Percentiles rank a stretch among this genome's conserved stretches.
Conservation (phyloP, 2,329 filamentous ascomycete species). For the Triangularia verruculosa region DNA sequence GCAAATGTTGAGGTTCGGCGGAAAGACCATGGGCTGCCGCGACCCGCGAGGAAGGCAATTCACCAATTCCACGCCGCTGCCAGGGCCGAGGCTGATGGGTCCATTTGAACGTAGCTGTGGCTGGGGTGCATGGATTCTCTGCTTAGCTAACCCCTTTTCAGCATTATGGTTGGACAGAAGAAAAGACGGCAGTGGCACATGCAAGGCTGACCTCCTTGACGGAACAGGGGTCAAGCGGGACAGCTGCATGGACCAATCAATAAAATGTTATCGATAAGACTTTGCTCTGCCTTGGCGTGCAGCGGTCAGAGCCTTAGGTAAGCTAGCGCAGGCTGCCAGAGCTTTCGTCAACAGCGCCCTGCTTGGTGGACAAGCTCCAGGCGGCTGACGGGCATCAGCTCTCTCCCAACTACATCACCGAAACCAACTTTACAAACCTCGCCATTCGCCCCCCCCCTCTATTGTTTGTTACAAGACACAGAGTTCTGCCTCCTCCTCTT, state of each 20-base stretch:
- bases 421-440: conserved; percentile 9
- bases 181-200: background rate
- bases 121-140: background rate
- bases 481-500: background rate
- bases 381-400: conserved; percentile 12
- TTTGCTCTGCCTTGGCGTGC: background rate
- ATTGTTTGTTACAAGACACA: background rate
- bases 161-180: background rate
- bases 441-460: background rate
- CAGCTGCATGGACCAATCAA: background rate
- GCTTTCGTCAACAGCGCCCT: conserved; percentile 30
- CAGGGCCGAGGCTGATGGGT: background rate
- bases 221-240: background rate
- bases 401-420: conserved; percentile 1
- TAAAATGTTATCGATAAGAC: background rate
- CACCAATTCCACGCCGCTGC: background rate
- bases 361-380: conserved; percentile 18
- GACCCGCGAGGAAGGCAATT: background rate
- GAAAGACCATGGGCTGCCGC: background rate
- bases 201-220: background rate
- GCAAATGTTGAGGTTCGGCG: background rate
- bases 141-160: background rate
- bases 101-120: background rate
- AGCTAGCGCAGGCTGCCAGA: conserved; percentile 30
- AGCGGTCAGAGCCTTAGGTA: conserved; percentile 20